Conservation (phyloP, 495 filamentous ascomycete species). For the Tuber calosporum region DNA sequence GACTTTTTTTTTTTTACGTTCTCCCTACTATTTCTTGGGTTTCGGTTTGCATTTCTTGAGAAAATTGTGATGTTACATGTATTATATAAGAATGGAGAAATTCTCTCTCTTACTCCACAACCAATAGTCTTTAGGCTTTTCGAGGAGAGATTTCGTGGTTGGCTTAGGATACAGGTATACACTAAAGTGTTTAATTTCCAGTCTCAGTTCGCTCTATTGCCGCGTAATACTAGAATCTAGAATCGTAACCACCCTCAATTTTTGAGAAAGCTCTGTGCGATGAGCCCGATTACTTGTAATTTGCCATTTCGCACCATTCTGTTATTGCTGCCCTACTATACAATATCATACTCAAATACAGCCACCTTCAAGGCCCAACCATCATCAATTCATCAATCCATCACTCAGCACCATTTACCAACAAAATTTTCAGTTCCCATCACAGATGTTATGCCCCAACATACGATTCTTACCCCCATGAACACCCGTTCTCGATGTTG, state of each 20-base stretch:
- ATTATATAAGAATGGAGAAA: neutral
- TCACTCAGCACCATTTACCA: neutral
- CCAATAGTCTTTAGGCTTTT: neutral
- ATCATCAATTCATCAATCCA: neutral
- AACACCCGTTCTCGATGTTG: neutral
- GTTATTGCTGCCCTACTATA: neutral
- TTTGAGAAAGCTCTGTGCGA: neutral
- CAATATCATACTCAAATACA: neutral
- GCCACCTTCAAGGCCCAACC: neutral
- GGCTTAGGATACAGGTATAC: neutral
- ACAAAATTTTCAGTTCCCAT: neutral
- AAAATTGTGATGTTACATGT: neutral
- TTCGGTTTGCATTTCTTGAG: neutral
- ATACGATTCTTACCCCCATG: neutral
- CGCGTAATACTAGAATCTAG: neutral
- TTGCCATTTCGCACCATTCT: neutral
- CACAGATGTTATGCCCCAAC: neutral
- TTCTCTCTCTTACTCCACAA: neutral
- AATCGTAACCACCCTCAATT: neutral
- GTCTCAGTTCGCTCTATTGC: neutral
- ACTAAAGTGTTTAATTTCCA: neutral
- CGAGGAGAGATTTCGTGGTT: neutral
- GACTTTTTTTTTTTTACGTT: constrained; percentile 5
- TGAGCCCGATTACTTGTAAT: neutral
- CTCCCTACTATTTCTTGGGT: neutral